These are phyloP conservation scores for Aspergillus nanangensis DNA, from an alignment of 495 filamentous ascomycete species.

Conservation along the genomic window DNA sequence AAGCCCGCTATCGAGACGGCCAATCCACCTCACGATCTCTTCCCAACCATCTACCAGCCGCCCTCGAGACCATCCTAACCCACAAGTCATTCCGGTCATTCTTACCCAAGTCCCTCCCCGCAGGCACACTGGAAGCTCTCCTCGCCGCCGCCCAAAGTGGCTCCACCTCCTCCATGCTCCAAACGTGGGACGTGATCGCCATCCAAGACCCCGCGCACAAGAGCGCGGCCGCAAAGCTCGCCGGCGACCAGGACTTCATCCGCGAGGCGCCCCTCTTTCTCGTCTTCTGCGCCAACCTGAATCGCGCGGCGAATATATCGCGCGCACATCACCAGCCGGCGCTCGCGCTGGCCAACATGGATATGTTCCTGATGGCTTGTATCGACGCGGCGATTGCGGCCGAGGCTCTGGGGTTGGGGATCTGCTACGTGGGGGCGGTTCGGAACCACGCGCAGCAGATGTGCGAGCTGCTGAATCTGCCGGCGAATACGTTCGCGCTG, in stretches of 20 bases:
- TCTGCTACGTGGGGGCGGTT: constrained; percentile 1
- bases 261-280: constrained; percentile 2
- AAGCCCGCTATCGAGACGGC: constrained; percentile 1
- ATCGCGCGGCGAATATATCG: not conserved
- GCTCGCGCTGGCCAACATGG: not conserved
- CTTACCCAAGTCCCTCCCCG: not conserved
- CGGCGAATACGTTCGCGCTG: not conserved
- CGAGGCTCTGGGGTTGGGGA: constrained; percentile 1
- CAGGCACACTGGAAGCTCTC: not conserved
- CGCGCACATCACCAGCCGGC: not conserved
- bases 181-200: constrained; percentile 4
- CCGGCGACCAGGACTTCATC: constrained; percentile 3
- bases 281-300: constrained; percentile 5
- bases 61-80: not conserved
- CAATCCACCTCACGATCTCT: not conserved
- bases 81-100: constrained; percentile 2
- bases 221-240: not conserved
- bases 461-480: not conserved
- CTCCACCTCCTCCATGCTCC: constrained; percentile 5
- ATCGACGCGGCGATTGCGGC: constrained; percentile 4
- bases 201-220: constrained; percentile 3
- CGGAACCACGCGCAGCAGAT: not conserved
- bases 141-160: constrained; percentile 1
- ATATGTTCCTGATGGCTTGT: not conserved
- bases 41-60: not conserved